These are phyloP conservation scores for Triticum monococcum DNA, from an alignment of 176 grass and related monocot species.

Conservation along the genomic window DNA sequence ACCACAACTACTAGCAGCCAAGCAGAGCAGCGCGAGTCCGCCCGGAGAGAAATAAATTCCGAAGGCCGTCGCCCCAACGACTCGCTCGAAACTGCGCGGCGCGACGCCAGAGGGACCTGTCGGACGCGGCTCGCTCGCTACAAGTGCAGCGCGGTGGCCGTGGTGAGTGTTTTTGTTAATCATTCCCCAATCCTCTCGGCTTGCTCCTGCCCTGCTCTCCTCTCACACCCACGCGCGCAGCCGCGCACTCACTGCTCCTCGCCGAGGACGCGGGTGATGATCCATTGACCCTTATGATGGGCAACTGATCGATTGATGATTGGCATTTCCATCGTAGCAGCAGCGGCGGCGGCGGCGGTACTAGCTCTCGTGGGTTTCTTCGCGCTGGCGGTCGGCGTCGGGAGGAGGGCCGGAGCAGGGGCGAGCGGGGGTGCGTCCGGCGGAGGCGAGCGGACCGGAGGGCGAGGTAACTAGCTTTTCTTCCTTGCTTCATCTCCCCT, in stretches of 20 bases:
- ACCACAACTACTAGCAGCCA: not conserved
- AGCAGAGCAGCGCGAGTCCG: not conserved
- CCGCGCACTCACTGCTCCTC: not conserved
- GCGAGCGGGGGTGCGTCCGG: not conserved
- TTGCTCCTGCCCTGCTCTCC: not conserved
- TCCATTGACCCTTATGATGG: not conserved
- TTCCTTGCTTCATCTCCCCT: not conserved
- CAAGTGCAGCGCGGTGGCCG: slow-evolving; percentile 21
- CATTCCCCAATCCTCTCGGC: slow-evolving; percentile 29
- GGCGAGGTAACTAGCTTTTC: slow-evolving; percentile 29
- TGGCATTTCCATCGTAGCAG: slow-evolving; percentile 25
- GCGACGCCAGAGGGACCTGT: slow-evolving; percentile 50
- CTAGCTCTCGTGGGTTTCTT: slow-evolving; percentile 5
- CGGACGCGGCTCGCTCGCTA: slow-evolving; percentile 11
- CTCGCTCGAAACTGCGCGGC: slow-evolving; percentile 23
- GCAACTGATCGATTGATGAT: slow-evolving; percentile 33
- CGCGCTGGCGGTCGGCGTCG: slow-evolving; percentile 34
- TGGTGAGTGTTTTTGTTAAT: slow-evolving; percentile 3
- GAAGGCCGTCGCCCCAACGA: slow-evolving; percentile 27
- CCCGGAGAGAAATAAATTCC: slow-evolving; percentile 53
- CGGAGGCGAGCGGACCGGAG: slow-evolving; percentile 16
- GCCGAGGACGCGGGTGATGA: not conserved
- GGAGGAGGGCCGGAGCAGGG: slow-evolving; percentile 13
- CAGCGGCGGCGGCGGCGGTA: not conserved
- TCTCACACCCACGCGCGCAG: not conserved